phyloP scores from a whole-genome alignment of 345 rosid genomes.

The Eucalyptus erythrocorys region DNA sequence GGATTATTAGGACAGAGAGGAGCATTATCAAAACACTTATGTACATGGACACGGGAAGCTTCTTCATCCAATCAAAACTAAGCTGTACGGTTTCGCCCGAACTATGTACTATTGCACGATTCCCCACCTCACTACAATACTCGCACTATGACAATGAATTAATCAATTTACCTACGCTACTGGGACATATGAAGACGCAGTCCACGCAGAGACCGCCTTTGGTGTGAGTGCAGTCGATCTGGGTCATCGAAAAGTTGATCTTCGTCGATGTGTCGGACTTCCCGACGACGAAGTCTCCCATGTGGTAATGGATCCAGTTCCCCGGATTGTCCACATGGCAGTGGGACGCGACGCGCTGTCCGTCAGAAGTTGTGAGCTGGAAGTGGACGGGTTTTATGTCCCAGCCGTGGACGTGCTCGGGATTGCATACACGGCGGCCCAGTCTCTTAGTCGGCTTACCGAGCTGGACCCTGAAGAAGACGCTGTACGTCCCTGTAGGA shows the following conservation, averaged over 20 bases:
- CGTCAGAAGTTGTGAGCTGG: constrained; percentile 65
- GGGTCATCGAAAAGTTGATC: constrained; percentile 65
- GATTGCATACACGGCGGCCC: constrained; percentile 63
- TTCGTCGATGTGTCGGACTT: constrained; percentile 6
- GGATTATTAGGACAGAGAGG: not conserved
- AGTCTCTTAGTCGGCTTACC: constrained; percentile 55
- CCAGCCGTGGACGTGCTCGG: constrained; percentile 87
- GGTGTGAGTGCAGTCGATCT: constrained; percentile 91
- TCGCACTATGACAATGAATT: constrained; percentile 10
- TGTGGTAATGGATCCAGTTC: constrained; percentile 62
- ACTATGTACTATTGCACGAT: not conserved
- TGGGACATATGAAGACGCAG: constrained; percentile 50
- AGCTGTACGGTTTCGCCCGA: not conserved
- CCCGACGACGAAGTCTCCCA: constrained; percentile 59
- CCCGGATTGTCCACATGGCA: constrained; percentile 46
- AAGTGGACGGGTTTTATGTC: constrained; percentile 72
- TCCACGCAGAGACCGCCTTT: constrained; percentile 92
- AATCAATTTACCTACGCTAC: constrained; percentile 21
- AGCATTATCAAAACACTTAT: not conserved
- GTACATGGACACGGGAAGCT: not conserved
- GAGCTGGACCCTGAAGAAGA: constrained; percentile 71
- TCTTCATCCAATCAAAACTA: not conserved
- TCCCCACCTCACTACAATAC: not conserved
- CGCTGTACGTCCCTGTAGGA: constrained; percentile 60
- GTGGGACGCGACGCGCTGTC: constrained; percentile 42